Evolutionary conservation across 1,284 basidiomycete genomes (phyloP).

Genomic region (Tylopilus orsonianus): DNA sequence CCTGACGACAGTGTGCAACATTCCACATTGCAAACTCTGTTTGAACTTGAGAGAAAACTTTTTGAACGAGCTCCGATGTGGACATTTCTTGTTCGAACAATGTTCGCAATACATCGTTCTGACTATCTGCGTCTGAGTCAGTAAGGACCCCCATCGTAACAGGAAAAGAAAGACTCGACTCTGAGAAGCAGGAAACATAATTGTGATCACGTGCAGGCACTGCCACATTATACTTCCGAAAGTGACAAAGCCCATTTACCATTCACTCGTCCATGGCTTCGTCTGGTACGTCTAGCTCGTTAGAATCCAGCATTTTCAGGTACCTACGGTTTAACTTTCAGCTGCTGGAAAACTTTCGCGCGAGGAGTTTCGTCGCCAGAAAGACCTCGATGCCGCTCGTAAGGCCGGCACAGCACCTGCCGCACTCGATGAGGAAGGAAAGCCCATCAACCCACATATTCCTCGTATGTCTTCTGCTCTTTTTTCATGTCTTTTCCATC

Average conservation of each 20-base stretch:
- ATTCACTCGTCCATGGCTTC: conserved; percentile 41
- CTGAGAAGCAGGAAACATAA: no score
- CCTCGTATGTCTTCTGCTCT: conserved; percentile 64
- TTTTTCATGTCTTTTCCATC: not conserved
- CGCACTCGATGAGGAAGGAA: conserved; percentile 91
- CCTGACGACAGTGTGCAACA: conserved; percentile 16
- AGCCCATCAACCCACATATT: conserved; percentile 97
- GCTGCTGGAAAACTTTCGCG: conserved; percentile 83
- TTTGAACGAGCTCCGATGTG: conserved; percentile 16
- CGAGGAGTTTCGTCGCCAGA: conserved; percentile 91
- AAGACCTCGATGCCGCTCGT: conserved; percentile 93
- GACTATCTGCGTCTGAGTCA: conserved; percentile 10
- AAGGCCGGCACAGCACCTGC: conserved; percentile 98
- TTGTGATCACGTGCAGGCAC: conserved; percentile 17
- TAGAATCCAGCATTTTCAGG: not conserved
- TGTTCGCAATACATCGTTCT: conserved; percentile 8
- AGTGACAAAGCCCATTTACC: conserved; percentile 4
- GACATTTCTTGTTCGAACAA: conserved; percentile 6
- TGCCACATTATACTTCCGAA: not conserved
- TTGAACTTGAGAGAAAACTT: conserved; percentile 21
- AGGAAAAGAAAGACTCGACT: no score
- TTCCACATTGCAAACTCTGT: conserved; percentile 25
- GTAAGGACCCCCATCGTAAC: conserved; percentile 6
- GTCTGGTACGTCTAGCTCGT: conserved; percentile 37
- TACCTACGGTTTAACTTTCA: conserved; percentile 18